Conservation (phyloP, 1,139 yeast species). For the Pneumocystis jirovecii region DNA sequence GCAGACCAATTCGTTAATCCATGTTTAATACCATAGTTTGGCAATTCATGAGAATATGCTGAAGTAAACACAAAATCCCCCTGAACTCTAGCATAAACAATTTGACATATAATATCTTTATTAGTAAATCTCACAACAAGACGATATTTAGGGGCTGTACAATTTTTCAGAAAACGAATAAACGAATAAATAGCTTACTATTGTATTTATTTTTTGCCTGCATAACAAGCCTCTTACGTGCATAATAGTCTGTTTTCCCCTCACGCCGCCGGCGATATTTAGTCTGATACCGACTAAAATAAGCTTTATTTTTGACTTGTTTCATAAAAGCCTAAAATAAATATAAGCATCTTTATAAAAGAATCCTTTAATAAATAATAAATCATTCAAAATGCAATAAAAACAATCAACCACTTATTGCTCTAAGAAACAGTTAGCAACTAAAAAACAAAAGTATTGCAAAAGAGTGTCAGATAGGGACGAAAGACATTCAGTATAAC, state of each 20-base stretch:
- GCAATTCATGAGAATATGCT: slow-evolving; percentile 98
- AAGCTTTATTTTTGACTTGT: slow-evolving; percentile 66
- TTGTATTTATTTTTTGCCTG: slow-evolving; percentile 99
- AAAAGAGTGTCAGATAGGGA: neutral
- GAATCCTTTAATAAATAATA: neutral
- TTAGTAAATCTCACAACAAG: slow-evolving; percentile 99
- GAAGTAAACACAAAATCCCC: slow-evolving; percentile 95
- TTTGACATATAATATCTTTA: slow-evolving; percentile 98
- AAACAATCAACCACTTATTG: too few species aligned
- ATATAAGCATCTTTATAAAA: neutral
- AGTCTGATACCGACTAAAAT: slow-evolving; percentile 99
- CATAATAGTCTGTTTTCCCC: slow-evolving; percentile 99
- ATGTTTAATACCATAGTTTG: slow-evolving; percentile 92
- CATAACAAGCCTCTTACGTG: slow-evolving; percentile 98
- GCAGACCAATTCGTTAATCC: slow-evolving; percentile 99
- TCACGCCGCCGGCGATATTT: slow-evolving; percentile 99
- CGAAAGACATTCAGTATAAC: neutral
- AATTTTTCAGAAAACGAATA: neutral
- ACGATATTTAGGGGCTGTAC: slow-evolving; percentile 86
- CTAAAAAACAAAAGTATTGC: neutral
- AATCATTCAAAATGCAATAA: neutral
- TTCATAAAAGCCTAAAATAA: slow-evolving; percentile 48
- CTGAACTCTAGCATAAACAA: slow-evolving; percentile 87
- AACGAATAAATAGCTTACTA: slow-evolving; percentile 17
- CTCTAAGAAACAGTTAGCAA: neutral